Evolutionary conservation across 73 alveolate species (phyloP).

Genomic region (Paramecium caudatum): DNA sequence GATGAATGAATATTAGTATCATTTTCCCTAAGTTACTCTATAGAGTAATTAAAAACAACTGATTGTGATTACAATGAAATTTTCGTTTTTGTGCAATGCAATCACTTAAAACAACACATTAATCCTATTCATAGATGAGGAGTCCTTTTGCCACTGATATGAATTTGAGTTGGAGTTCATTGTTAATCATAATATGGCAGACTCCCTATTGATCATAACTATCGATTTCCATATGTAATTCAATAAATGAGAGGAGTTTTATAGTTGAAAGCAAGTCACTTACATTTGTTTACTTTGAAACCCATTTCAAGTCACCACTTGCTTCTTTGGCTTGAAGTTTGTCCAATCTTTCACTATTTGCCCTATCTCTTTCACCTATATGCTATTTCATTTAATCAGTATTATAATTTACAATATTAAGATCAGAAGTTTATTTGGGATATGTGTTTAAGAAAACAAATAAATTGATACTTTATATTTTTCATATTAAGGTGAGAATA

Average conservation of each 20-base stretch:
- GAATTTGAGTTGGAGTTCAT: background rate
- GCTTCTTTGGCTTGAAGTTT: conserved; percentile 28
- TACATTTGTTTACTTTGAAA: background rate
- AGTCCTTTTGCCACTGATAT: conserved; percentile 14
- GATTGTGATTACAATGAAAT: background rate
- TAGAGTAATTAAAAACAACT: background rate
- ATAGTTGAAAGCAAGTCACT: background rate
- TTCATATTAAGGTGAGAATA: too few relatives aligned
- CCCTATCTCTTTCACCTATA: too few relatives aligned
- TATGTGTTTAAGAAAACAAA: too few relatives aligned
- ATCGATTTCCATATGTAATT: background rate
- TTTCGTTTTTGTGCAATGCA: background rate
- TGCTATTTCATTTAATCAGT: too few relatives aligned
- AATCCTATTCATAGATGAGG: background rate
- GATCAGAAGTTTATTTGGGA: too few relatives aligned
- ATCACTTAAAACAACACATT: background rate
- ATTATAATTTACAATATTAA: too few relatives aligned
- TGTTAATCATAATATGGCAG: background rate
- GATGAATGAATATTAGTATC: background rate
- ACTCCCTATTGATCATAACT: background rate
- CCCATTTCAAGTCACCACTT: conserved; percentile 14
- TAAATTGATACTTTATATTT: too few relatives aligned
- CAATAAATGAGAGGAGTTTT: background rate
- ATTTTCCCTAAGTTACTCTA: background rate
- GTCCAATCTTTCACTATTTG: background rate